Base-by-base conservation (phyloP, 2,329 filamentous ascomycete species). In the Tolypocladium endophyticum region DNA sequence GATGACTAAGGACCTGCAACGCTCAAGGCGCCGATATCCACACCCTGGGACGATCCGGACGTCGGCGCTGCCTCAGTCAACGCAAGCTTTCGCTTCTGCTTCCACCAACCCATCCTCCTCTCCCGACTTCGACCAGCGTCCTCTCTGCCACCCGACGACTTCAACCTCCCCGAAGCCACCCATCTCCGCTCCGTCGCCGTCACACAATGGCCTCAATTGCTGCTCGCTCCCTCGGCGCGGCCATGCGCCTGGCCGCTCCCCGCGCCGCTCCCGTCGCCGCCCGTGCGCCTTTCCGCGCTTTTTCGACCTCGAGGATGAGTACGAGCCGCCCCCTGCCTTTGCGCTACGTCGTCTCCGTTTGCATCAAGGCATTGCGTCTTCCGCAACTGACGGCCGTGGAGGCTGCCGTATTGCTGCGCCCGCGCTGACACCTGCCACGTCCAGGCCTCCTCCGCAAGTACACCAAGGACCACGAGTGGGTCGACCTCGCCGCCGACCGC, bases 401-500 rank as follows among this genome's bases (percentile, higher is more conserved):
- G 9, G 18, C 28, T n/a, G 16, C 28, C 30, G 20, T 14, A 11
- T 12, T 9, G 18, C 50, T 6, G 30, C 50, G 16, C 30, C 50
- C 1, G 16, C 23, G 50, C 50, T 54, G 50, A 54, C 50, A 23
- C 5, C 9, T n/a, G n/a, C n/a, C n/a, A n/a, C 3, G 30, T 23
- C 50, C 64, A 89, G 87, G 77, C 69, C 78, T 81, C 59, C 78
- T 83, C 64, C 93, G 94, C 78, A 90, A 87, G 74, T 99, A 96
- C 81, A 97, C 94, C 65, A 88, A 92, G 74, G 93, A 97, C 72
- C 94, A 99, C 81, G 94, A 99, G 80, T 99, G 94, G 94, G 87
- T 99, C 73, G 92, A 97, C 76, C 79, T 96, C 62, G 87, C 87
- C 60, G 85, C 85, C 57, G 89, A 95, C 76, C 86, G 88, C 73